Evolutionary conservation across 805 yeast genomes (phyloP).

Genomic region (Saccharomycopsis selenospora): DNA sequence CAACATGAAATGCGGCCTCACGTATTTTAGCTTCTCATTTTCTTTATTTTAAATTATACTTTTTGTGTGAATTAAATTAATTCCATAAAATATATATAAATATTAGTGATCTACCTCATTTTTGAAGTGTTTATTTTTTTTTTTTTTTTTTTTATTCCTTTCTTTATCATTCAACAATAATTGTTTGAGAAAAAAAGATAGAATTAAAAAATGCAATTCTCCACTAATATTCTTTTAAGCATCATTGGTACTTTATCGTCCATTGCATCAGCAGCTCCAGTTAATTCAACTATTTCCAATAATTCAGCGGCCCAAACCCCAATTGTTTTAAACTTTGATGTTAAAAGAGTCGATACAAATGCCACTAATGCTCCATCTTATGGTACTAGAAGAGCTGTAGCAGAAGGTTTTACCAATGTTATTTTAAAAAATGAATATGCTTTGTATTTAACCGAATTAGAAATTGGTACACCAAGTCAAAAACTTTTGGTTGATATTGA

Average conservation of each 20-base stretch:
- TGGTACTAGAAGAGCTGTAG: neutral
- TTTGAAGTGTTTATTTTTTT: too few species aligned
- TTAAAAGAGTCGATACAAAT: neutral
- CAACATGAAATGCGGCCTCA: too few species aligned
- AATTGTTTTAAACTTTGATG: neutral
- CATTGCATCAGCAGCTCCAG: neutral
- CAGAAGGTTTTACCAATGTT: neutral
- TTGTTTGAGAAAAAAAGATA: too few species aligned
- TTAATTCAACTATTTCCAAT: too few species aligned
- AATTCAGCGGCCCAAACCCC: neutral
- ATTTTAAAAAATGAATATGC: constrained; percentile 32
- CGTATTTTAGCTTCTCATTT: too few species aligned
- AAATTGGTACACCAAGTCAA: constrained; percentile 39
- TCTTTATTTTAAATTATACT: too few species aligned
- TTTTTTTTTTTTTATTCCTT: too few species aligned
- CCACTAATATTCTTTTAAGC: neutral
- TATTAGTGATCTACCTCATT: too few species aligned
- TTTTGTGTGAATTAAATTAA: too few species aligned
- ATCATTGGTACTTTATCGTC: neutral
- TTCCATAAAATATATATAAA: too few species aligned
- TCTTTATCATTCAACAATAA: too few species aligned
- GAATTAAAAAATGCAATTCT: constrained; percentile 1
- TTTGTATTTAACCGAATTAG: constrained; percentile 39
- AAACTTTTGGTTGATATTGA: constrained; percentile 37
- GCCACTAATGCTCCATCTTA: neutral